Conservation (phyloP, 352 stramenopile species). For the Phytophthora palmivora region DNA sequence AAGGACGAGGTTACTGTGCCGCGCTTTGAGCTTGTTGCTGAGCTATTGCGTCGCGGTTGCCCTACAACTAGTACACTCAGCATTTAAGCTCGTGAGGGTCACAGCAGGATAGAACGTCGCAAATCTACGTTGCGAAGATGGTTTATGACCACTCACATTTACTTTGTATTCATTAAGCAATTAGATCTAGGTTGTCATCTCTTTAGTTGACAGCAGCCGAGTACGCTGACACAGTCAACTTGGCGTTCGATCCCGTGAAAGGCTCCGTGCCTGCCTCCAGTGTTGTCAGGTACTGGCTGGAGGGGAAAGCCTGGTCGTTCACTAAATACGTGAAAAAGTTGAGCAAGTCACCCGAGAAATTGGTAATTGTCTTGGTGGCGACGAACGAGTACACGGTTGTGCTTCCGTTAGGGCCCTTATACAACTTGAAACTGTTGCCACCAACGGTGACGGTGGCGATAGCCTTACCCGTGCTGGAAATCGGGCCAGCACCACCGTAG, state of each 20-base stretch:
- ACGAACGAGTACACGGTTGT: conserved; percentile 47
- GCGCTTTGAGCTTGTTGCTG: conserved; percentile 76
- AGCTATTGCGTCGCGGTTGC: conserved; percentile 76
- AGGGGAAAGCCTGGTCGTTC: conserved; percentile 30
- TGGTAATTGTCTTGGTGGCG: conserved; percentile 29
- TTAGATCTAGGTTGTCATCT: not conserved
- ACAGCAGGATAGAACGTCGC: conserved; percentile 16
- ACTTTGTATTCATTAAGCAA: not conserved
- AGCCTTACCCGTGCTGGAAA: conserved; percentile 37
- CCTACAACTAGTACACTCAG: conserved; percentile 72
- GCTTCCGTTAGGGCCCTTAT: conserved; percentile 36
- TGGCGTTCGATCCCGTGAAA: conserved; percentile 38
- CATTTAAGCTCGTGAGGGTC: conserved; percentile 45
- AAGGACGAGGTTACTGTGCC: conserved; percentile 91
- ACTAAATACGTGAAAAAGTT: conserved; percentile 35
- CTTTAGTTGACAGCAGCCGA: conserved; percentile 33
- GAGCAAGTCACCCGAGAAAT: conserved; percentile 34
- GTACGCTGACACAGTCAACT: conserved; percentile 35
- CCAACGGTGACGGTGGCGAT: conserved; percentile 29
- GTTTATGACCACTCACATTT: not conserved
- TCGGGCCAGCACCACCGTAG: conserved; percentile 30
- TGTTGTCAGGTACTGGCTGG: conserved; percentile 37
- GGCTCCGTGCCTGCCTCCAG: conserved; percentile 41
- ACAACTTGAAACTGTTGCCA: conserved; percentile 32
- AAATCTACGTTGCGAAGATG: conserved; percentile 6